Evolutionary conservation across 108 stramenopile species (phyloP).

Genomic region (Nitzschia inconspicua): DNA sequence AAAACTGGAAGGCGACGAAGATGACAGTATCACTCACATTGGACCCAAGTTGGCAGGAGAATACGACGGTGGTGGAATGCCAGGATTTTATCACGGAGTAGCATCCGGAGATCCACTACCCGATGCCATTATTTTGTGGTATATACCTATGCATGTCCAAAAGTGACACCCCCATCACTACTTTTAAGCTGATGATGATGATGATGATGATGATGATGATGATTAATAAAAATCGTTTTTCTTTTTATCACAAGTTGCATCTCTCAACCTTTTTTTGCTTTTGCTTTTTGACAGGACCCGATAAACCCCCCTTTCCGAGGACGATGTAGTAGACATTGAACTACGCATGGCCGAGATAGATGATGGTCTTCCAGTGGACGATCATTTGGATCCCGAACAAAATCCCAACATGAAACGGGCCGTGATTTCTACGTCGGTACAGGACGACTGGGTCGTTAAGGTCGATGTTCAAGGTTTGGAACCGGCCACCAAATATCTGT

Average conservation of each 20-base stretch:
- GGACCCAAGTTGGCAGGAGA: conserved; percentile 11
- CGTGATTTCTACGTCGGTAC: not conserved
- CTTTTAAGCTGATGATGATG: too few species aligned
- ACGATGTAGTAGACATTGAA: conserved; percentile 12
- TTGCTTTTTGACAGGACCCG: conserved; percentile 4
- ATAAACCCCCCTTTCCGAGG: conserved; percentile 15
- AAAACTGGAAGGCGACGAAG: not conserved
- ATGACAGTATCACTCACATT: too few species aligned
- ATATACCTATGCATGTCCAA: not conserved
- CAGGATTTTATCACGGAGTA: conserved; percentile 33
- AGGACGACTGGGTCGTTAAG: conserved; percentile 17
- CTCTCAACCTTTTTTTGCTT: not conserved
- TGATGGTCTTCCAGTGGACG: not conserved
- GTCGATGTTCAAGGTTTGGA: conserved; percentile 22
- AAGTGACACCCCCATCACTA: too few species aligned
- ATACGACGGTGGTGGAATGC: conserved; percentile 7
- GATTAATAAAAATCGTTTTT: not conserved
- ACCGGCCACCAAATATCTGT: conserved; percentile 16
- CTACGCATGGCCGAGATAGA: conserved; percentile 18
- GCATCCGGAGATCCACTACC: conserved; percentile 26
- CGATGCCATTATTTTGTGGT: conserved; percentile 20
- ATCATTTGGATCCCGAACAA: conserved; percentile 14
- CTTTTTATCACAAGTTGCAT: not conserved
- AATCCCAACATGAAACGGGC: conserved; percentile 11
- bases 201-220: too few species aligned